Evolutionary conservation across 306 rosid genomes (phyloP).

Genomic region (Begonia peltatifolia): DNA sequence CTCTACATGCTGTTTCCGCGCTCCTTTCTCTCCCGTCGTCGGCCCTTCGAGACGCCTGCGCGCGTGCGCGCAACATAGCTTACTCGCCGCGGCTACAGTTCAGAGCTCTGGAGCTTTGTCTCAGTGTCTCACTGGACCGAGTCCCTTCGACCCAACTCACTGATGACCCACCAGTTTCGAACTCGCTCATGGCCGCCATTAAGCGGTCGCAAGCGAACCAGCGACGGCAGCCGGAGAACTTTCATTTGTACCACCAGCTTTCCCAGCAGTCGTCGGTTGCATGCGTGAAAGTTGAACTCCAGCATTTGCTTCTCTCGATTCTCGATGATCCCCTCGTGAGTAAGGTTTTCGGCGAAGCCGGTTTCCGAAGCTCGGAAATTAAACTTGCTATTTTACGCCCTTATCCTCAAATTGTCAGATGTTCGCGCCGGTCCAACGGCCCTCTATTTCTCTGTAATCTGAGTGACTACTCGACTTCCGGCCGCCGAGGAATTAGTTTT

Average conservation of each 20-base stretch:
- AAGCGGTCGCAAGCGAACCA: constrained; percentile 97
- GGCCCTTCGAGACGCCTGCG: constrained; percentile 65
- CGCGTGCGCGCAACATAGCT: constrained; percentile 67
- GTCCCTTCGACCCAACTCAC: constrained; percentile 41
- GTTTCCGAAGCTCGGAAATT: constrained; percentile 93
- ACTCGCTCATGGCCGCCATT: constrained; percentile 95
- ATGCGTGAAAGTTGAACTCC: constrained; percentile 69
- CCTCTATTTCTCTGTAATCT: constrained; percentile 61
- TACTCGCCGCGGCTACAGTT: constrained; percentile 81
- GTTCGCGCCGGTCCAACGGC: constrained; percentile 32
- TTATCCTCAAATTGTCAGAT: constrained; percentile 40
- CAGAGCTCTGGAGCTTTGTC: constrained; percentile 80
- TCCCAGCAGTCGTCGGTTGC: constrained; percentile 58
- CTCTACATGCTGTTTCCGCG: constrained; percentile 84
- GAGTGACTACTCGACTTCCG: constrained; percentile 34
- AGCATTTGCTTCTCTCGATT: constrained; percentile 61
- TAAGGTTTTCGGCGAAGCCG: constrained; percentile 85
- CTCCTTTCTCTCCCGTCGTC: constrained; percentile 58
- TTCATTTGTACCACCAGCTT: constrained; percentile 49
- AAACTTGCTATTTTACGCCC: constrained; percentile 74
- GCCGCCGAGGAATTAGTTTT: constrained; percentile 26
- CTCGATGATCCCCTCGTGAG: constrained; percentile 96
- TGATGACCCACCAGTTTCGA: constrained; percentile 79
- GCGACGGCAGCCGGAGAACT: constrained; percentile 74
- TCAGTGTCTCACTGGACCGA: constrained; percentile 75